Evolutionary conservation across 352 stramenopile genomes (phyloP).

Genomic region (Phytophthora boehmeriae): DNA sequence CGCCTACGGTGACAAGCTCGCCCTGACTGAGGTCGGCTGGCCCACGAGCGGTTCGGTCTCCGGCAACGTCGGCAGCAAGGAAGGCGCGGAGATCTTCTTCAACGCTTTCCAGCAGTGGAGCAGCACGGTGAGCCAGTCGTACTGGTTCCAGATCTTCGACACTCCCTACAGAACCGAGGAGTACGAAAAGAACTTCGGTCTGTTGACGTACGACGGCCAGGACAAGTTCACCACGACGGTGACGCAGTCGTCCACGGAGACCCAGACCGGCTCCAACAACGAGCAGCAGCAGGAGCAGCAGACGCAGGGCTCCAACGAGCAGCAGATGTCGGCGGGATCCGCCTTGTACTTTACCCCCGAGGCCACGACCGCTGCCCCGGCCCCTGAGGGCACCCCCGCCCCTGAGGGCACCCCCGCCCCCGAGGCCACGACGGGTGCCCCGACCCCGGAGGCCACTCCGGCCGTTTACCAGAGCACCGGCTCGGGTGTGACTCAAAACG

Average conservation of each 20-base stretch:
- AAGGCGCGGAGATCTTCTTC: slow-evolving; percentile 45
- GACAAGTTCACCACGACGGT: slow-evolving; percentile 53
- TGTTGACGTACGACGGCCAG: slow-evolving; percentile 33
- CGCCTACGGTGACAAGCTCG: slow-evolving; percentile 36
- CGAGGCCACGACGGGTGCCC: slow-evolving; percentile 4
- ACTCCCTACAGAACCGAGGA: slow-evolving; percentile 37
- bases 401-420: background rate
- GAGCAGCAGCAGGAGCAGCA: too few species aligned
- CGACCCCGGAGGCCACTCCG: slow-evolving; percentile 17
- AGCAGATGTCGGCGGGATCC: too few species aligned
- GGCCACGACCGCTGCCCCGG: slow-evolving; percentile 5
- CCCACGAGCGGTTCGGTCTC: slow-evolving; percentile 27
- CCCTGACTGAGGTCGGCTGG: slow-evolving; percentile 54
- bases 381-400: background rate
- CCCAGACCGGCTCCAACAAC: slow-evolving; percentile 9
- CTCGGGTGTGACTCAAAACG: slow-evolving; percentile 4
- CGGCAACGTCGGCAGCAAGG: slow-evolving; percentile 36
- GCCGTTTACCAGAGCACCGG: slow-evolving; percentile 21
- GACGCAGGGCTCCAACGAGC: slow-evolving; percentile 12
- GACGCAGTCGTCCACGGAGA: slow-evolving; percentile 19
- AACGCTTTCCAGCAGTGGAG: slow-evolving; percentile 59
- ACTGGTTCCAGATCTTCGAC: slow-evolving; percentile 80
- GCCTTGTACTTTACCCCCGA: too few species aligned
- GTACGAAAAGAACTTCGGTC: slow-evolving; percentile 54
- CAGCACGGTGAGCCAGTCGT: slow-evolving; percentile 41